Conservation (phyloP, 768 basidiomycete genomes). For the Amanita exitialis region DNA sequence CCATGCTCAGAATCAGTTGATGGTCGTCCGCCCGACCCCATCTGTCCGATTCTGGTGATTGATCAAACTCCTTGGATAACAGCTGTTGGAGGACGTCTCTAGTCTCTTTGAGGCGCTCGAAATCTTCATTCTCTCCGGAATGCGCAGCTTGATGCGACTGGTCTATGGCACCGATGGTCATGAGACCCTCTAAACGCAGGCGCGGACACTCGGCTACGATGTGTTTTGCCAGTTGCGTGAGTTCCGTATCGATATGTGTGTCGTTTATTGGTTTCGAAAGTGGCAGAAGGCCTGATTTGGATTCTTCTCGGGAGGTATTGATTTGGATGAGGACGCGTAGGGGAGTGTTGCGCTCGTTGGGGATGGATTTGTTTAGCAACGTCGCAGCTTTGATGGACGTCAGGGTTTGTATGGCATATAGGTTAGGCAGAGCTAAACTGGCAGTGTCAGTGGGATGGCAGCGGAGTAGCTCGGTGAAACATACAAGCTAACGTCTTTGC, state of each 20-base stretch:
- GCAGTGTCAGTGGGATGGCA: neutral
- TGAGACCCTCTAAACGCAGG: slow-evolving; percentile 75
- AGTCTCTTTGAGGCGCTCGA: slow-evolving; percentile 56
- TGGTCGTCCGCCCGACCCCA: slow-evolving; percentile 44
- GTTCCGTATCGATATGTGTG: slow-evolving; percentile 32
- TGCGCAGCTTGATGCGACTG: slow-evolving; percentile 48
- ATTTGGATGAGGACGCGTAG: slow-evolving; percentile 86
- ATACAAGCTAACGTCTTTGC: slow-evolving; percentile 80
- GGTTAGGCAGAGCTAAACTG: slow-evolving; percentile 70
- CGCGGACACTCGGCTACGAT: slow-evolving; percentile 65
- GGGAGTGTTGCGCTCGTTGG: slow-evolving; percentile 39
- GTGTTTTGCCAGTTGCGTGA: slow-evolving; percentile 57
- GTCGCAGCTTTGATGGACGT: slow-evolving; percentile 74
- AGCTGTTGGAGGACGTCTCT: slow-evolving; percentile 43
- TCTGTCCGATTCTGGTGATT: slow-evolving; percentile 10
- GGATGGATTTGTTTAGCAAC: slow-evolving; percentile 66
- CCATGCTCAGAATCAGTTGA: slow-evolving; percentile 72
- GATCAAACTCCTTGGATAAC: slow-evolving; percentile 22
- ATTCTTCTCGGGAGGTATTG: slow-evolving; percentile 90
- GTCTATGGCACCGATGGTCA: slow-evolving; percentile 90
- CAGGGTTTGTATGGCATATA: slow-evolving; percentile 81
- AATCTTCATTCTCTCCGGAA: slow-evolving; percentile 54
- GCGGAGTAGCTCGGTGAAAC: slow-evolving; percentile 5
- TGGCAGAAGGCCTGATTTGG: slow-evolving; percentile 78
- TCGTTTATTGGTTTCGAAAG: slow-evolving; percentile 18